Base-by-base conservation (phyloP, 2,329 filamentous ascomycete species). In the Beauveria australis region DNA sequence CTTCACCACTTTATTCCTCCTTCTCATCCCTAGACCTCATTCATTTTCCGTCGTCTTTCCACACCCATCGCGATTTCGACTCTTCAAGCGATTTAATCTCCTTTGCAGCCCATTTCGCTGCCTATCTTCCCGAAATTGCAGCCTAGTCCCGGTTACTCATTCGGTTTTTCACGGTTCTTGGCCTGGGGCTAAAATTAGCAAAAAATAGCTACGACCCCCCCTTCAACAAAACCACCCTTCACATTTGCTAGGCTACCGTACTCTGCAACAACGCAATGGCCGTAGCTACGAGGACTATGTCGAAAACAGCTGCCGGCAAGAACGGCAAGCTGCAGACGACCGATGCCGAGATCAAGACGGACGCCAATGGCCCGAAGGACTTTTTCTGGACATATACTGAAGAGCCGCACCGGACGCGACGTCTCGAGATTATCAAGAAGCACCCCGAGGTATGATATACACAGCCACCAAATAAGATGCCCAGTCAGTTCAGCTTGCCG, bases 301-400 rank as follows among this genome's bases (percentile, higher is more conserved):
- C 60, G 9, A 62, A 59, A 28, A 62, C 48, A n/a, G 33, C 41
- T 9, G 48, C 59, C 5, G 59, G 52, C 9, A 56, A 61, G 19
- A 46, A 43, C 28, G 40, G 28, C 26, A 30, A 24, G 14, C 19
- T 19, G 41, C 43, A 46, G 49, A 9, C 9, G 22, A 19, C 41
- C 14, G 10, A n/a, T 1, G 22, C 41, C 12, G 59, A 61, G 40
- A 55, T 22, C 28, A 51, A 44, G 54, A 54, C 65, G 43, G 63
- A 67, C 24, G 64, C 69, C 53, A 71, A 60, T 33, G 53, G 76
- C 61, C 70, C 57, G 41, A 59, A 74, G 58, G 74, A 81, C 73
- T 97, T 97, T 81, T 96, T 96, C 78, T 97, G 95, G 94, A 96
- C 94, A 46, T 97, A 99, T 73, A 97, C 94, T 10, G 94, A 99